Base-by-base conservation (phyloP, 345 rosid species). In the Hibiscus trionum region DNA sequence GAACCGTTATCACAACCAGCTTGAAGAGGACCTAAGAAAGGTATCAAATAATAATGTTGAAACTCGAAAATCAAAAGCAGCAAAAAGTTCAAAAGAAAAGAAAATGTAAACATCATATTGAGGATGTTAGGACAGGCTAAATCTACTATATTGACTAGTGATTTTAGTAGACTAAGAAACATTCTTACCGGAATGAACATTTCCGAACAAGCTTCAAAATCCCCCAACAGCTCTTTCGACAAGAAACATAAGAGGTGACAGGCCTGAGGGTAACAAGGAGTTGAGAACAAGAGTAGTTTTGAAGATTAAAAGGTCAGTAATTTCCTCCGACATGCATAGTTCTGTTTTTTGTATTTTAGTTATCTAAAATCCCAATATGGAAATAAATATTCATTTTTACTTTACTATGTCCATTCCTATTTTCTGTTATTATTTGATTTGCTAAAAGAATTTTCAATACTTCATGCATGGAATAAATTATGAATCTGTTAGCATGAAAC, bases 1-100 rank as follows among this genome's bases (percentile, higher is more conserved):
- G 97, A 70, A 91, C 93, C 75, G 97, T 93, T 62, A 93, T 90
- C 87, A 93, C 98, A 77, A 93, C 98, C 77, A 93, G 86, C 94
- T 91, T 93, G 90, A 93, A 93, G 81, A 93, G 97, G 68, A 90
- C 97, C 98, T 93, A 91, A 82, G 71, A 68, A 68, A 1, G 42
- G 59, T 17, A 68, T 68, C 59, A 68, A 27, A 29, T 47, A 16
- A 50, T 47, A 46, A 53, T 53, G 19, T 53, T n/a, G 24, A n/a
- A 50, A 27, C 21, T 47, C 2, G 2, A n/a, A 12, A 66, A 16
- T 21, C 15, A 44, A 29, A 66, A 66, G 55, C 11, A 66, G 14
- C 59, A 39, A 0, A 19, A 26, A 49, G 42, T 7, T 68, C 11
- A 49, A 29, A 49, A 49, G 26, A 8, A 15, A 14, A 42, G 12